Conservation (phyloP, 768 basidiomycete species). For the Hypsizygus marmoreus region DNA sequence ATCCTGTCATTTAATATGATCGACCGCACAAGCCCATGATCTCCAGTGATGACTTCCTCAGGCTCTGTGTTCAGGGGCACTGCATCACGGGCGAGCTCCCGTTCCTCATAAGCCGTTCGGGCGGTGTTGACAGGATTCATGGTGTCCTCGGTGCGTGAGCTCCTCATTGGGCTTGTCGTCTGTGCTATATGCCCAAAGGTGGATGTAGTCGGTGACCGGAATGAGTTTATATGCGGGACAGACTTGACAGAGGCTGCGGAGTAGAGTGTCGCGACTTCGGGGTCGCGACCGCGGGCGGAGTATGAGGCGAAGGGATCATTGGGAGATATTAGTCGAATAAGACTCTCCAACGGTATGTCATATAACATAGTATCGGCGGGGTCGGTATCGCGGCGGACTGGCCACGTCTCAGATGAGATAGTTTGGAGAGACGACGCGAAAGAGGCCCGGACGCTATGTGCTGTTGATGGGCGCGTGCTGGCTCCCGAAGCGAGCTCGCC, state of each 20-base stretch:
- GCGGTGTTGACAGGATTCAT: conserved; percentile 38
- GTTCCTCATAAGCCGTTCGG: conserved; percentile 58
- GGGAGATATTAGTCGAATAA: conserved; percentile 69
- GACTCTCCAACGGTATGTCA: conserved; percentile 70
- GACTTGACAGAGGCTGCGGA: conserved; percentile 83
- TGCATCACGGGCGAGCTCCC: conserved; percentile 86
- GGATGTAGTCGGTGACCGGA: conserved; percentile 37
- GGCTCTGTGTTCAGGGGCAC: conserved; percentile 53
- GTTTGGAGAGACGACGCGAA: conserved; percentile 37
- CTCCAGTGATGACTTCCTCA: conserved; percentile 73
- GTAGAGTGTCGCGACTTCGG: conserved; percentile 84
- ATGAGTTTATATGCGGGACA: conserved; percentile 44
- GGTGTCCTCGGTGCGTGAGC: conserved; percentile 38
- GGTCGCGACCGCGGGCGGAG: conserved; percentile 52
- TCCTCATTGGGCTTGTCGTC: conserved; percentile 33
- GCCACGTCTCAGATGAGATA: conserved; percentile 32
- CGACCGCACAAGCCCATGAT: conserved; percentile 80
- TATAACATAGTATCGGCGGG: conserved; percentile 44
- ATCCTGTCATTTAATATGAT: conserved; percentile 85
- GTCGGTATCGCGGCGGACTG: conserved; percentile 27
- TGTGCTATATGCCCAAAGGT: conserved; percentile 26
- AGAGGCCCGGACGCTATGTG: conserved; percentile 29
- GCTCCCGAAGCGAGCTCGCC: conserved; percentile 21
- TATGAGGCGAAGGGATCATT: conserved; percentile 57
- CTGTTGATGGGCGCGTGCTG: conserved; percentile 30